Conservation (phyloP, 2,329 filamentous ascomycete genomes). For the Ophioceras dolichostomum region DNA sequence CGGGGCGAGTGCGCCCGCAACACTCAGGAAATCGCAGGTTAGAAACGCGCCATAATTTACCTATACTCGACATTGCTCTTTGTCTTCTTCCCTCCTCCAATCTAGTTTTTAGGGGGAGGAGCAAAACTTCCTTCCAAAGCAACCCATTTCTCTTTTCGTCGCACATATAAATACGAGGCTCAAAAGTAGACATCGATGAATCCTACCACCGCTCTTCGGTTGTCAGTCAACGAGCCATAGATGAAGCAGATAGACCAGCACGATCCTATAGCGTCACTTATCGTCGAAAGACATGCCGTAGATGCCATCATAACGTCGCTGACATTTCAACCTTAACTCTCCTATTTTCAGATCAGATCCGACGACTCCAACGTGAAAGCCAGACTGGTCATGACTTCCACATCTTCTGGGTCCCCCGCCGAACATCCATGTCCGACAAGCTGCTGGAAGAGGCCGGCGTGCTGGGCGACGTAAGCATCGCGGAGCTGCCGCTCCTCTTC, state of each 20-base stretch:
- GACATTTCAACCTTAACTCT: too few relatives aligned
- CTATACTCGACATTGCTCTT: too few relatives aligned
- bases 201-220: slow-evolving; percentile 3
- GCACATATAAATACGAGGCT: too few relatives aligned
- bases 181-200: slow-evolving; percentile 48
- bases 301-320: slow-evolving; percentile 46
- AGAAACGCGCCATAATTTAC: slow-evolving; percentile 16
- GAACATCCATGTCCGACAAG: slow-evolving; percentile 82
- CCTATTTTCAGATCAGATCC: slow-evolving; percentile 71
- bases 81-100: too few relatives aligned
- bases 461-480: slow-evolving; percentile 80
- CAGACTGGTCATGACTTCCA: slow-evolving; percentile 92
- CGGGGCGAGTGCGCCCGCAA: slow-evolving; percentile 80
- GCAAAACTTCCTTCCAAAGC: too few relatives aligned
- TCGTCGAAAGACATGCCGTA: slow-evolving; percentile 16
- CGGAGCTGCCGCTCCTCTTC: slow-evolving; percentile 80
- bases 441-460: slow-evolving; percentile 88
- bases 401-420: slow-evolving; percentile 89
- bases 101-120: too few relatives aligned
- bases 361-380: slow-evolving; percentile 75
- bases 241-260: slow-evolving; percentile 13
- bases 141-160: too few relatives aligned
- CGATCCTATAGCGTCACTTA: slow-evolving; percentile 27
- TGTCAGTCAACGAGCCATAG: slow-evolving; percentile 1
- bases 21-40: slow-evolving; percentile 81